phyloP scores from a whole-genome alignment of 257 asterid genomes.

The Solanum ahanhuiri region DNA sequence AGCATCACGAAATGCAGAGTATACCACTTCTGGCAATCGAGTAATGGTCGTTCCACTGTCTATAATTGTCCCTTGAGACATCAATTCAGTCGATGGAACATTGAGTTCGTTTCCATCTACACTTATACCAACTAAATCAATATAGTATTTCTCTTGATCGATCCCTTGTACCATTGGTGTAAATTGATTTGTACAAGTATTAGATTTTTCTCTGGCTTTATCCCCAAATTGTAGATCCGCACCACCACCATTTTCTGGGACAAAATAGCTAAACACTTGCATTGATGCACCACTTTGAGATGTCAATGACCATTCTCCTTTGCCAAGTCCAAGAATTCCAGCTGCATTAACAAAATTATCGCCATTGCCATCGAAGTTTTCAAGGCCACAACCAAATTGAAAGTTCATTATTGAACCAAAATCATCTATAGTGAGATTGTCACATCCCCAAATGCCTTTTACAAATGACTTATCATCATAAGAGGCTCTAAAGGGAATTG shows the following conservation, averaged over 20 bases:
- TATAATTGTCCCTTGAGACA: background rate
- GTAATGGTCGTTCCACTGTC: conserved; percentile 2
- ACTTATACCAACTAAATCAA: background rate
- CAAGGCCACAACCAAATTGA: background rate
- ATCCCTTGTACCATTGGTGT: background rate
- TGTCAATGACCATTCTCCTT: background rate
- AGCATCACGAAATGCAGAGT: background rate
- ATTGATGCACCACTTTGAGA: background rate
- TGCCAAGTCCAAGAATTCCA: conserved; percentile 8
- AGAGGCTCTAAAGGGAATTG: too few relatives aligned
- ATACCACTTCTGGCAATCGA: background rate
- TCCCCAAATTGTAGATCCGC: background rate
- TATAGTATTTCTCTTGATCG: background rate
- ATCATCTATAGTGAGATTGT: background rate
- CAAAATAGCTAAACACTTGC: background rate
- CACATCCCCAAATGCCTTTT: background rate
- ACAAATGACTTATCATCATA: background rate
- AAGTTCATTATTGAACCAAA: background rate
- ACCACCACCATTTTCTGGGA: background rate
- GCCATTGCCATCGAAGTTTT: rapidly evolving
- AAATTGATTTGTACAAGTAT: background rate
- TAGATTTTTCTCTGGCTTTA: background rate
- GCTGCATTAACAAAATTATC: background rate
- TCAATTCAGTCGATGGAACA: background rate
- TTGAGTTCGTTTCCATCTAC: background rate